Base-by-base conservation (phyloP, 2,329 filamentous ascomycete species). In the Pezicula carpinea region DNA sequence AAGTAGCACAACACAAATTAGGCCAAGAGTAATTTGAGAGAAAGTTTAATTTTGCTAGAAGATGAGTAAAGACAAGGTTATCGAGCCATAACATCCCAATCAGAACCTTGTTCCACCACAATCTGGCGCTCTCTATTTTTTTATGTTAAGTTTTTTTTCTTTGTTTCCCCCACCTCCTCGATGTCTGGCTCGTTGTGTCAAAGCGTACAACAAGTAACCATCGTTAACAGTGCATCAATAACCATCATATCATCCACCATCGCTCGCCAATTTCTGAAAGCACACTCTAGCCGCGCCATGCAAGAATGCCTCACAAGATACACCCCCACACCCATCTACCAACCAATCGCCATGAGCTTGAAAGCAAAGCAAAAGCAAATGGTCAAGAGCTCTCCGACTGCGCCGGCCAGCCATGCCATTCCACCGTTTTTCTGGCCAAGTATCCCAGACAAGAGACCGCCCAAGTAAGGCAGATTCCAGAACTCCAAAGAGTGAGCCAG, bases 161-260 rank as follows among this genome's bases (percentile, higher is more conserved):
- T 44, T 46, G 13, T 22, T 26, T 29, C 36, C 48, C 47, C 48
- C 43, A 40, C 56, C 48, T 49, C 47, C 52, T 44, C 42, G 50
- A 60, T 61, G 56, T 58, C 55, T 50, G 31, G 58, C 53, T 48
- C 47, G 43, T 47, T 50, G 51, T 50, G 42, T 58, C 56, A 17
- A n/a, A 56, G 26, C 50, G 55, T 58, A 53, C 50, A 48, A 55
- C 33, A 45, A 56, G 54, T 56, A 48, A 58, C 53, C 57, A 54
- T 59, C 48, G 46, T 57, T 59, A 44, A 39, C 54, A 43, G 42
- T 41, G 42, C 44, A n/a, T 29, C 29, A 33, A 45, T 36, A 45
- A 33, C 38, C 41, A 52, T 44, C 38, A 43, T 14, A 34, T 42
- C 48, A 41, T 23, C 39, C 36, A 29, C 19, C 46, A 41, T 34